A percentile compares a stretch with the other conserved stretches of the same genome.
Conservation (phyloP, 2,329 filamentous ascomycete species). For the Orbilia ellipsospora region DNA sequence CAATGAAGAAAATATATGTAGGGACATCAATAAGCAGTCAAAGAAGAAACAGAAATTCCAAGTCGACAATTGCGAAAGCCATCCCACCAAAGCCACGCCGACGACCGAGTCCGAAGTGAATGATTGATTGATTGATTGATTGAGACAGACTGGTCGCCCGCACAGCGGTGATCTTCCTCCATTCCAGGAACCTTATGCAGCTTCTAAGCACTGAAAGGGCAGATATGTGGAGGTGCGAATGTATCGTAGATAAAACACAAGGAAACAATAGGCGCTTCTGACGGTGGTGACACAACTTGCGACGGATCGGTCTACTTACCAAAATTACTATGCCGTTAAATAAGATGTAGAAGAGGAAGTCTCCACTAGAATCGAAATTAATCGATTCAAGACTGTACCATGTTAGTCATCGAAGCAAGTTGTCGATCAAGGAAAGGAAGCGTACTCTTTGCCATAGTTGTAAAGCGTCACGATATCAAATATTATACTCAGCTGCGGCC, state of each 20-base stretch:
- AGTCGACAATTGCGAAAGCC: constrained; percentile 49
- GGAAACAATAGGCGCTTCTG: neutral
- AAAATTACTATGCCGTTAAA: constrained; percentile 43
- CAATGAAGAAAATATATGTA: constrained; percentile 35
- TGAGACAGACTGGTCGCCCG: constrained; percentile 38
- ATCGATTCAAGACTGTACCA: constrained; percentile 26
- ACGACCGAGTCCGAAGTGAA: constrained; percentile 41
- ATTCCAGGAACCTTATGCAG: constrained; percentile 56
- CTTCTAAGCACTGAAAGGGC: constrained; percentile 56
- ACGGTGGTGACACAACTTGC: too few species aligned
- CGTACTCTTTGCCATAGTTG: constrained; percentile 50
- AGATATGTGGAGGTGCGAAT: constrained; percentile 55
- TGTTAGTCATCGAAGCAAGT: neutral
- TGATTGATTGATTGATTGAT: constrained; percentile 54
- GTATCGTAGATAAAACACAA: neutral
- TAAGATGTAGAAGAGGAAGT: constrained; percentile 47
- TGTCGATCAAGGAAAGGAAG: neutral
- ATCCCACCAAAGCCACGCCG: constrained; percentile 54
- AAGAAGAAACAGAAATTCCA: constrained; percentile 40
- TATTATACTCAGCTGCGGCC: constrained; percentile 21
- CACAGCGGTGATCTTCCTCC: constrained; percentile 54
- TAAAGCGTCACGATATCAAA: constrained; percentile 48
- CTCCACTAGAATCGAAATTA: constrained; percentile 39
- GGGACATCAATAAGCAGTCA: constrained; percentile 48
- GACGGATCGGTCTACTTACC: constrained; percentile 21